Percentiles rank a stretch among this genome's conserved stretches.
Evolutionary conservation across 129 eudicot species (phyloP).

Genomic region (Lactuca saligna): DNA sequence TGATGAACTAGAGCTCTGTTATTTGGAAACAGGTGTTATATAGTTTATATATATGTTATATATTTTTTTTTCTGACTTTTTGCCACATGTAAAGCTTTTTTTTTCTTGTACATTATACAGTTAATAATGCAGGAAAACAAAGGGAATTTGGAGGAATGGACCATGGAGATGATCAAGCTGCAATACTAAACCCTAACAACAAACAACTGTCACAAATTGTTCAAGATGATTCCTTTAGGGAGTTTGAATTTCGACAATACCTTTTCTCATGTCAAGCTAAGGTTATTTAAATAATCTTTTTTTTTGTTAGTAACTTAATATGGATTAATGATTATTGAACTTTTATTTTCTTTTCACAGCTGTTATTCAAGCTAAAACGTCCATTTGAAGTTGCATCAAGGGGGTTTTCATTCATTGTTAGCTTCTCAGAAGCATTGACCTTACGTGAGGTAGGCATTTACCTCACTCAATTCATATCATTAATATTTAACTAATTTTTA

Average conservation of each 20-base stretch:
- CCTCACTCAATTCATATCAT: conserved; percentile 3
- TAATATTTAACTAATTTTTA: conserved; percentile 16
- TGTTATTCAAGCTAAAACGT: conserved; percentile 73
- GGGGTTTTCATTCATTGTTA: conserved; percentile 72
- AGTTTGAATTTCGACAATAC: conserved; percentile 92
- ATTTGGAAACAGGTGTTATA: conserved; percentile 81
- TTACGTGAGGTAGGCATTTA: conserved; percentile 69
- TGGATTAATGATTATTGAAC: too few species aligned
- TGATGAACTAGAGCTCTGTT: conserved; percentile 90
- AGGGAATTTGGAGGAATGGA: conserved; percentile 91
- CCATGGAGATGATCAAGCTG: conserved; percentile 87
- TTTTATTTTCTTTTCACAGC: conserved; percentile 42
- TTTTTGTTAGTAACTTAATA: too few species aligned
- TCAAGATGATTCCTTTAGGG: conserved; percentile 90
- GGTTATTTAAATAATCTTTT: conserved; percentile 35
- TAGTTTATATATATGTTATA: neutral
- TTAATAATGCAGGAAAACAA: conserved; percentile 59
- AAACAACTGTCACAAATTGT: conserved; percentile 77
- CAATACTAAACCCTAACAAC: conserved; percentile 63
- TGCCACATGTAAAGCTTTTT: neutral
- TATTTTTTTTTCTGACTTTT: neutral
- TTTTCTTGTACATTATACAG: conserved; percentile 36
- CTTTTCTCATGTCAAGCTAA: conserved; percentile 94
- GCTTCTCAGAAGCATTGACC: conserved; percentile 82
- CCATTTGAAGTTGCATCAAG: conserved; percentile 92